These are phyloP conservation scores for Xylaria multiplex DNA, from an alignment of 2,329 filamentous ascomycete genomes.

Conservation along the genomic window DNA sequence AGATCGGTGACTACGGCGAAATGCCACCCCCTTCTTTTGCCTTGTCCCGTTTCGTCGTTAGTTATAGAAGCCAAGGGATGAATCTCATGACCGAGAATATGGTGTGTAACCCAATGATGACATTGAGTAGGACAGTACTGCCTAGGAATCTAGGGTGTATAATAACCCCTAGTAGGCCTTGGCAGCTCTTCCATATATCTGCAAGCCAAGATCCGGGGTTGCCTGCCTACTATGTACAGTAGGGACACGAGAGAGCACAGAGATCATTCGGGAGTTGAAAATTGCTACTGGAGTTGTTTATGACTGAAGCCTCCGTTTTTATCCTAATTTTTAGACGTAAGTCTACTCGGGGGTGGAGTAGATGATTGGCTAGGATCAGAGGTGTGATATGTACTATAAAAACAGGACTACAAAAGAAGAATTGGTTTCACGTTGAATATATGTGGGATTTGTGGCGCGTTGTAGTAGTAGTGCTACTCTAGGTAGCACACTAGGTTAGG, in stretches of 20 bases:
- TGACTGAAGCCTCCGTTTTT: not conserved
- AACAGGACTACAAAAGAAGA: too few relatives aligned
- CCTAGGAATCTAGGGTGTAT: slow-evolving; percentile 6
- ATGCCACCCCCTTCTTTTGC: not conserved
- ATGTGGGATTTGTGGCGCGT: too few relatives aligned
- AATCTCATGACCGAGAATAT: not conserved
- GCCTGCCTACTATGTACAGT: not conserved
- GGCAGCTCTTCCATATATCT: not conserved
- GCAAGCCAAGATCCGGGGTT: slow-evolving; percentile 18
- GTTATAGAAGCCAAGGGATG: not conserved
- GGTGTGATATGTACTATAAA: too few relatives aligned
- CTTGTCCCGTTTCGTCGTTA: not conserved
- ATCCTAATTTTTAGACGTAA: too few relatives aligned
- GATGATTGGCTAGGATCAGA: not conserved
- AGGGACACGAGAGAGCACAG: not conserved
- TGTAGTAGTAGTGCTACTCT: too few relatives aligned
- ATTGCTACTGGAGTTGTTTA: not conserved
- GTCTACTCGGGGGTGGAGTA: not conserved
- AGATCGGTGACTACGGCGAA: not conserved
- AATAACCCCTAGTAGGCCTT: not conserved
- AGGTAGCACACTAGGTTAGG: too few relatives aligned
- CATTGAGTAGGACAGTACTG: not conserved
- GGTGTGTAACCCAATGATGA: slow-evolving; percentile 7
- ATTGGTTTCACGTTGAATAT: too few relatives aligned
- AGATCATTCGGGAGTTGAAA: not conserved